phyloP scores from a whole-genome alignment of 2,329 filamentous ascomycete species.

The Claviceps pazoutovae region DNA sequence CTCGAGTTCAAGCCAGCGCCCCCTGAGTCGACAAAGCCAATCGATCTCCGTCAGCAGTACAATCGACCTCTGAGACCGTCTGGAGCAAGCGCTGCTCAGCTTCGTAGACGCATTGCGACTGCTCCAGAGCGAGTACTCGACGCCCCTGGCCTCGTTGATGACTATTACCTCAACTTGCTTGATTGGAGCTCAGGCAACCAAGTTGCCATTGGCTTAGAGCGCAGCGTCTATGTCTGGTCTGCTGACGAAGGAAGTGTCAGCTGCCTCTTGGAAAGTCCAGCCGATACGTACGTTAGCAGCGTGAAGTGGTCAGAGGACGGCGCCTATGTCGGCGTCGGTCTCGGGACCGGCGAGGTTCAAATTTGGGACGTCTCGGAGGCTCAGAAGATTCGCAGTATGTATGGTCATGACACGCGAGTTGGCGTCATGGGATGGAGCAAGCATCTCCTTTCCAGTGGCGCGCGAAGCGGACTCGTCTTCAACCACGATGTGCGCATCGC shows the following conservation, averaged over 20 bases:
- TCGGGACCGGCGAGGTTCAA: conserved; percentile 91
- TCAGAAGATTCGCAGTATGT: conserved; percentile 95
- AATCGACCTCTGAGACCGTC: conserved; percentile 83
- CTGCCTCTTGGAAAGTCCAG: conserved; percentile 72
- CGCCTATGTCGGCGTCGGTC: conserved; percentile 87
- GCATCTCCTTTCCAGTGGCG: conserved; percentile 88
- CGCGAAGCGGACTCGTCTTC: conserved; percentile 86
- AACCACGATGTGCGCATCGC: conserved; percentile 98
- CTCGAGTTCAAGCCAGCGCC: conserved; percentile 95
- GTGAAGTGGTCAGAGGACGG: conserved; percentile 98
- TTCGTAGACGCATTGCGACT: conserved; percentile 81
- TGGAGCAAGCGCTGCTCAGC: conserved; percentile 63
- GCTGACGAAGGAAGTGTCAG: conserved; percentile 83
- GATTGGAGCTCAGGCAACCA: conserved; percentile 98
- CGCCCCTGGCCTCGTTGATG: conserved; percentile 87
- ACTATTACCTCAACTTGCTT: conserved; percentile 97
- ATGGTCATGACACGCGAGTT: conserved; percentile 90
- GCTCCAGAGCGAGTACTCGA: conserved; percentile 93
- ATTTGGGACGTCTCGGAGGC: conserved; percentile 98
- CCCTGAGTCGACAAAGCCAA: conserved; percentile 96
- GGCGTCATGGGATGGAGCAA: conserved; percentile 99
- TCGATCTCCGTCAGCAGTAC: conserved; percentile 94
- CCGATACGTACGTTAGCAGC: conserved; percentile 92
- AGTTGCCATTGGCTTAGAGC: conserved; percentile 92
- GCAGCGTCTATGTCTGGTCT: conserved; percentile 97